These are phyloP conservation scores for Pholiota conissans DNA, from an alignment of 768 basidiomycete genomes.

Conservation along the genomic window DNA sequence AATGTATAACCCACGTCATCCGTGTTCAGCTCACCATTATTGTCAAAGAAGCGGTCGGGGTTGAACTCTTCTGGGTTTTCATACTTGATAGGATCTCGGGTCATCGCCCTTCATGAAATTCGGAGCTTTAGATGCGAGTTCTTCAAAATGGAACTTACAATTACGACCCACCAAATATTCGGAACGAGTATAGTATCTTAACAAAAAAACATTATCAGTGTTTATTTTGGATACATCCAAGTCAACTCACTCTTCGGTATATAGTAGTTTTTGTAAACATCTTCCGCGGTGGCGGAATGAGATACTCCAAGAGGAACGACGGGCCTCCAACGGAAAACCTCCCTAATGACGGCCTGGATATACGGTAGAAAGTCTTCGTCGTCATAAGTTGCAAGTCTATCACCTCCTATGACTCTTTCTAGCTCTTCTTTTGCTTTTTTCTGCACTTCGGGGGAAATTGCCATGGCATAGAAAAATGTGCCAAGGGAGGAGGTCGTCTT, in stretches of 20 bases:
- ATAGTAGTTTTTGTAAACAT: conserved; percentile 2
- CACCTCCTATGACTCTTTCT: background rate
- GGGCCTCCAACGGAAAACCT: background rate
- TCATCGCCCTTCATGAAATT: conserved; percentile 38
- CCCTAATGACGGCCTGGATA: background rate
- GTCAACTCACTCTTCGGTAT: background rate
- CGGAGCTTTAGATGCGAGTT: background rate
- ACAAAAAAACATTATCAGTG: too few species aligned
- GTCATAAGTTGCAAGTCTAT: background rate
- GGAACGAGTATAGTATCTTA: too few species aligned
- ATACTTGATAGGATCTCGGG: conserved; percentile 50
- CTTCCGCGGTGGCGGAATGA: background rate
- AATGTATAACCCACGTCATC: conserved; percentile 23
- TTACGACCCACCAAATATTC: background rate
- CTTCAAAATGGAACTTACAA: background rate
- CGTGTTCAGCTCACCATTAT: conserved; percentile 21
- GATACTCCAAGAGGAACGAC: background rate
- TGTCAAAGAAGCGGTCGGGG: background rate
- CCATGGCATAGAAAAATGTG: conserved; percentile 1
- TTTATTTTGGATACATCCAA: too few species aligned
- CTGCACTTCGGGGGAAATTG: background rate
- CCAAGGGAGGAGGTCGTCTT: background rate
- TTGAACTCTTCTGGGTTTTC: conserved; percentile 46
- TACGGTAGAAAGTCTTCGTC: too few species aligned
- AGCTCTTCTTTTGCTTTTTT: background rate